Evolutionary conservation across 805 yeast species (phyloP).

Genomic region (Wickerhamomyces kurtzmanii): DNA sequence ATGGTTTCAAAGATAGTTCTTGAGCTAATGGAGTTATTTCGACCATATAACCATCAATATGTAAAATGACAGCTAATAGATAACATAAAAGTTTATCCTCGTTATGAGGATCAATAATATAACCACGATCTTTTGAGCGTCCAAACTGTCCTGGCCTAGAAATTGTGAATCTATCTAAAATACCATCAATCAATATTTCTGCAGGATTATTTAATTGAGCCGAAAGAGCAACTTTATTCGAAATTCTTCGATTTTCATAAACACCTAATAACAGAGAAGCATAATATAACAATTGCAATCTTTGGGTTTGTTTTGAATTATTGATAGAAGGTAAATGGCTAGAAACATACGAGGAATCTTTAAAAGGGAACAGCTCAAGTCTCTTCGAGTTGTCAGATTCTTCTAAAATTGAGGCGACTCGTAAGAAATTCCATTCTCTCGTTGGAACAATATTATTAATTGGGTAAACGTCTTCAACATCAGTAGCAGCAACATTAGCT

Average conservation of each 20-base stretch:
- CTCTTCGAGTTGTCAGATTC: conserved; percentile 42
- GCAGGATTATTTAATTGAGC: conserved; percentile 64
- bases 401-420: conserved; percentile 50
- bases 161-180: conserved; percentile 64
- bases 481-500: conserved; percentile 69
- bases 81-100: conserved; percentile 83
- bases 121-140: conserved; percentile 67
- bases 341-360: conserved; percentile 44
- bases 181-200: conserved; percentile 59
- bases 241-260: conserved; percentile 60
- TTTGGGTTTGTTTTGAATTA: conserved; percentile 38
- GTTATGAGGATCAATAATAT: conserved; percentile 73
- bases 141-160: conserved; percentile 57
- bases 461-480: conserved; percentile 78
- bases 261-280: conserved; percentile 74
- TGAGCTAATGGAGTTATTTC: conserved; percentile 77
- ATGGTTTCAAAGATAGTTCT: conserved; percentile 75
- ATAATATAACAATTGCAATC: conserved; percentile 66
- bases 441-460: conserved; percentile 59
- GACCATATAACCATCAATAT: conserved; percentile 64
- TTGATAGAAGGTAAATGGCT: conserved; percentile 32
- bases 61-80: conserved; percentile 62
- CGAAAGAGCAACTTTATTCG: conserved; percentile 47
- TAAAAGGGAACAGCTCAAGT: conserved; percentile 52
- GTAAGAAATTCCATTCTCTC: conserved; percentile 51